Conservation (phyloP, 2,329 filamentous ascomycete genomes). For the Diaporthe capsici region DNA sequence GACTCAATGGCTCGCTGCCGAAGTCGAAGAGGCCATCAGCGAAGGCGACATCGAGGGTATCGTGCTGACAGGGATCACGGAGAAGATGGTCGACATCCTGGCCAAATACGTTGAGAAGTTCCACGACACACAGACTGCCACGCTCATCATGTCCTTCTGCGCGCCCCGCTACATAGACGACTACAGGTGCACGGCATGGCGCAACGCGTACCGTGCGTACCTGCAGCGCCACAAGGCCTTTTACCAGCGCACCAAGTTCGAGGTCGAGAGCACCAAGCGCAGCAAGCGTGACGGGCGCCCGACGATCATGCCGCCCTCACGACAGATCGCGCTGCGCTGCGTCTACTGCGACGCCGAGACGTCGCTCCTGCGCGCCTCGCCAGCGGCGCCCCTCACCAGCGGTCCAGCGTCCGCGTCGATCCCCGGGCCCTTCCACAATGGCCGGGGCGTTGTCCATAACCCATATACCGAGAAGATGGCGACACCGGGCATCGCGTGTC, state of each 20-base stretch:
- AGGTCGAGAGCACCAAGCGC: constrained; percentile 80
- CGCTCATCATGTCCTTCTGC: constrained; percentile 80
- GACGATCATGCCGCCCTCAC: constrained; percentile 74
- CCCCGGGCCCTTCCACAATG: constrained; percentile 45
- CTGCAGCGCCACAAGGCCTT: constrained; percentile 81
- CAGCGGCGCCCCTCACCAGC: constrained; percentile 28
- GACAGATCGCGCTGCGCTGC: constrained; percentile 82
- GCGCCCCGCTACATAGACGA: constrained; percentile 84
- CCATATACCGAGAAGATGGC: constrained; percentile 68
- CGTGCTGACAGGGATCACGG: constrained; percentile 82
- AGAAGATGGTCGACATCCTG: constrained; percentile 80
- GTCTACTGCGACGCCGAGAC: constrained; percentile 79
- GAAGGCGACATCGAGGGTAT: constrained; percentile 84
- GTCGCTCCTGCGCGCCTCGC: constrained; percentile 45
- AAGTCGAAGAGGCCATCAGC: constrained; percentile 71
- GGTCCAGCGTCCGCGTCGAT: constrained; percentile 34
- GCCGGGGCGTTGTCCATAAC: constrained; percentile 59
- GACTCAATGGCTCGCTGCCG: constrained; percentile 76
- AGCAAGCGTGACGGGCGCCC: constrained; percentile 75
- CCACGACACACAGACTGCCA: constrained; percentile 83
- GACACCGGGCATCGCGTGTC: constrained; percentile 74
- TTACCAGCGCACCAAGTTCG: constrained; percentile 82
- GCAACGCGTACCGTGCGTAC: constrained; percentile 78
- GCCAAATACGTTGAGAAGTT: constrained; percentile 83
- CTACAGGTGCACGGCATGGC: constrained; percentile 81